These are phyloP conservation scores for Backusella luteola DNA, from an alignment of 192 early-diverging fungal species.

Conservation along the genomic window DNA sequence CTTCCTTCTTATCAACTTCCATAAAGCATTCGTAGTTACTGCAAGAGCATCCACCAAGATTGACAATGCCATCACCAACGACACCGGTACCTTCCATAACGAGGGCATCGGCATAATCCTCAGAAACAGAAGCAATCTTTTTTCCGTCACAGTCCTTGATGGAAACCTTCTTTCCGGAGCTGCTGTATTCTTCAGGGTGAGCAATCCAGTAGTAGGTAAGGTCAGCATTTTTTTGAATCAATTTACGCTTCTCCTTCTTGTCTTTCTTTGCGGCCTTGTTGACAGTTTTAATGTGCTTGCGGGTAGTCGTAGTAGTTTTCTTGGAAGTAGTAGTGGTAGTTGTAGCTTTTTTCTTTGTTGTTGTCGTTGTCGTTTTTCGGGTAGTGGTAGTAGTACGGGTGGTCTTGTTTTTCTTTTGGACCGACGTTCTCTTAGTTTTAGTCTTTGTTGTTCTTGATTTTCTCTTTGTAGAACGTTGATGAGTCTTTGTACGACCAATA, in stretches of 20 bases:
- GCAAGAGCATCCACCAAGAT: conserved; percentile 38
- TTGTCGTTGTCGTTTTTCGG: neutral
- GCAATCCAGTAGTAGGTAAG: conserved; percentile 45
- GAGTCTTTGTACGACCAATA: neutral
- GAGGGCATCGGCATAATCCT: conserved; percentile 31
- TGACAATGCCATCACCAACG: conserved; percentile 28
- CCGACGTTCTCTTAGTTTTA: neutral
- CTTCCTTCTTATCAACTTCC: conserved; percentile 24
- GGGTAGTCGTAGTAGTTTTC: neutral
- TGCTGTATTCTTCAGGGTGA: conserved; percentile 21
- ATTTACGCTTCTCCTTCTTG: conserved; percentile 27
- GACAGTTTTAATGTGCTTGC: neutral
- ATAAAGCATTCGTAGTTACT: conserved; percentile 36
- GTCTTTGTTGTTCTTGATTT: neutral
- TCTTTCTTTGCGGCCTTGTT: neutral
- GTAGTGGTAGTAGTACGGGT: neutral
- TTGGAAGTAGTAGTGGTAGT: neutral
- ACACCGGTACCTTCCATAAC: conserved; percentile 40
- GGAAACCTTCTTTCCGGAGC: conserved; percentile 11
- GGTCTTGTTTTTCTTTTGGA: neutral
- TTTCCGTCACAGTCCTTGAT: conserved; percentile 36
- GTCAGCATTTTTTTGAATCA: conserved; percentile 26
- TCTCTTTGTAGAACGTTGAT: conserved; percentile 8
- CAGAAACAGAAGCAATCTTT: conserved; percentile 22
- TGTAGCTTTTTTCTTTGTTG: neutral